Base-by-base conservation (phyloP, 1,284 basidiomycete species). In the Ceratobasidium sp. region DNA sequence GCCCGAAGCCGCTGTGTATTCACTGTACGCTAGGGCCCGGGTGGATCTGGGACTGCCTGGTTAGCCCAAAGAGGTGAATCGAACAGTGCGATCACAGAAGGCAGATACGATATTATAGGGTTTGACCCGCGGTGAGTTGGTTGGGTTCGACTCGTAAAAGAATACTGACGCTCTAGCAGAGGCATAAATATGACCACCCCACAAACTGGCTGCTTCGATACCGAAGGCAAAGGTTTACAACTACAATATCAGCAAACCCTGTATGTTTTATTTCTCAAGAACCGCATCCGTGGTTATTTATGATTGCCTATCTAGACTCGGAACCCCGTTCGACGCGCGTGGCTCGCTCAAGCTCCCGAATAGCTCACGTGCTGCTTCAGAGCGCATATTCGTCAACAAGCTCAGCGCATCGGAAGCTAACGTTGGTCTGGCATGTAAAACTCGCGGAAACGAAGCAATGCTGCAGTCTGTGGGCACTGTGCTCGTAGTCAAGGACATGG, bases 401-500 rank as follows among this genome's bases (percentile, higher is more conserved):
- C 38, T 71, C 7, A 50, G 18, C 8, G 55, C 55, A 11, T 21
- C 59, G 9, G 44, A 50, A n/a, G 43, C 67, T 18, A 23, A 11
- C 3, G 55, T 59, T 21, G 18, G 16, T 16, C 41, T 32, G 16
- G 55, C 75, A 0, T 79, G 78, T 44, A 41, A 44, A 16, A 11
- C 62, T 23, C 69, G 72, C 13, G 78, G 75, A 0, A 57, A 77
- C 32, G 18, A 69, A 18, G 70, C 70, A 1, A 63, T 78, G 26
- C 58, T 79, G 13, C 43, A 72, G 21, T 47, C 70, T 0, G 67
- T 72, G 28, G 74, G 74, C 26, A 79, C 78, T 0, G 75, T 76
- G 0, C 74, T 73, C 23, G 66, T 74, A 0, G 77, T 75, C 7
- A 58, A 77, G 16, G 78, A 79, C 38, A 77, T 79, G 75, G 59